These are phyloP conservation scores for Lichtheimia ornata DNA, from an alignment of 371 early-diverging fungal genomes.

Conservation along the genomic window DNA sequence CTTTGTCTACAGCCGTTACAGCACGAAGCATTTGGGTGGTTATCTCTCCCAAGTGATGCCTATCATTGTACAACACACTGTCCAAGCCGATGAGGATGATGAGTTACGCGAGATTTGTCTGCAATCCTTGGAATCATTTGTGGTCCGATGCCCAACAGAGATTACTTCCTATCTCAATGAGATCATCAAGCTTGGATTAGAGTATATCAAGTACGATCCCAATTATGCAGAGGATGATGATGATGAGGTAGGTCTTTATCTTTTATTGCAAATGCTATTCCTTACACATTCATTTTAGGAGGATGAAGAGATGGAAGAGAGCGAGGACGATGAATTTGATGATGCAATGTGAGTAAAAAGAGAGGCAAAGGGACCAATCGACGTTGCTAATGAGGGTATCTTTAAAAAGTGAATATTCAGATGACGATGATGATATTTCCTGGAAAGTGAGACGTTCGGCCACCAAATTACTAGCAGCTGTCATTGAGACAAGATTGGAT, in stretches of 20 bases:
- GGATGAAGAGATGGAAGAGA: slow-evolving; percentile 72
- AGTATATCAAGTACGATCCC: slow-evolving; percentile 84
- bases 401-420: slow-evolving; percentile 66
- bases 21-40: slow-evolving; percentile 68
- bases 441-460: slow-evolving; percentile 94
- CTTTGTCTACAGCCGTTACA: slow-evolving; percentile 63
- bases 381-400: background rate
- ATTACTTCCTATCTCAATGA: slow-evolving; percentile 62
- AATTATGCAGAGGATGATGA: slow-evolving; percentile 87
- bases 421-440: slow-evolving; percentile 78
- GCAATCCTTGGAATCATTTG: slow-evolving; percentile 83
- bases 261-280: background rate
- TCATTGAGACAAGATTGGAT: slow-evolving; percentile 75
- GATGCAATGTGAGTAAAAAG: slow-evolving; percentile 52
- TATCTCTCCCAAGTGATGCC: slow-evolving; percentile 72
- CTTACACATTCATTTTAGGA: slow-evolving; percentile 44
- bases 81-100: slow-evolving; percentile 71
- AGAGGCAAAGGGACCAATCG: background rate
- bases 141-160: slow-evolving; percentile 77
- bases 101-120: slow-evolving; percentile 87
- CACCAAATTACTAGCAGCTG: slow-evolving; percentile 78
- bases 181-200: slow-evolving; percentile 65
- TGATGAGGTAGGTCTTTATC: slow-evolving; percentile 45
- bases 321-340: slow-evolving; percentile 77
- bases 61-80: slow-evolving; percentile 57